Evolutionary conservation across 2,329 filamentous ascomycete species (phyloP), one percentile per base, ranked within the genome.

Genomic region (Colletotrichum theobromicola): DNA sequence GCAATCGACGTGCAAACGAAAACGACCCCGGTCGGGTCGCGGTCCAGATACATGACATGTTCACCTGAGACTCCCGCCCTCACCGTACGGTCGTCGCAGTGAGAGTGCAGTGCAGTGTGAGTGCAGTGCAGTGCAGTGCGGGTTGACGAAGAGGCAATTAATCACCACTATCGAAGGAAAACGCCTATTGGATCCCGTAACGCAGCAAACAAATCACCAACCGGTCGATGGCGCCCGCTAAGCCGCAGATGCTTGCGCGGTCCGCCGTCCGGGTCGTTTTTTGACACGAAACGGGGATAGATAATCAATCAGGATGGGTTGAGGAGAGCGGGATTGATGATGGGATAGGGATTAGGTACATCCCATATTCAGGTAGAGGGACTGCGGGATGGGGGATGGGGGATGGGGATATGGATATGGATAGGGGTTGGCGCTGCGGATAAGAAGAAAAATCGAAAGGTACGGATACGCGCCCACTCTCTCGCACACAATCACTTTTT

Each of bases 171-270:
- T 34, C 30, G 34, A 57, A 7, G n/a, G 5, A 28, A 28, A 18
- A 9, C 32, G 42, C 34, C 50, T 34, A 73, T 73, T 58, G 70
- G 42, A 57, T 34, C 8, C 12, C n/a, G 32, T 57, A 4, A 21
- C 30, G 64, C 46, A 32, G 64, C 50, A 35, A 15, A 69, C 32
- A 30, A 24, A 32, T 24, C n/a, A 16, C 28, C 55, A 46, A 57
- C 32, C 55, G 24, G 16, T 26, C 21, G 28, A 46, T 30, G 34
- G 37, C 53, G 67, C 28, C 60, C 71, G 70, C 60, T 65, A 70
- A 42, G 71, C 67, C 71, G 60, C 60, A 60, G 28, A 53, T 58
- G 71, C 60, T 70, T 61, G 67, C 50, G 60, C 60, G 35, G 71
- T 68, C 37, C 55, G 55, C 66, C 66, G 55, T 68, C n/a, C n/a